Percentiles rank a stretch among this genome's conserved stretches.
phyloP scores from a whole-genome alignment of 208 protist species.

The Leishmania lainsoni region DNA sequence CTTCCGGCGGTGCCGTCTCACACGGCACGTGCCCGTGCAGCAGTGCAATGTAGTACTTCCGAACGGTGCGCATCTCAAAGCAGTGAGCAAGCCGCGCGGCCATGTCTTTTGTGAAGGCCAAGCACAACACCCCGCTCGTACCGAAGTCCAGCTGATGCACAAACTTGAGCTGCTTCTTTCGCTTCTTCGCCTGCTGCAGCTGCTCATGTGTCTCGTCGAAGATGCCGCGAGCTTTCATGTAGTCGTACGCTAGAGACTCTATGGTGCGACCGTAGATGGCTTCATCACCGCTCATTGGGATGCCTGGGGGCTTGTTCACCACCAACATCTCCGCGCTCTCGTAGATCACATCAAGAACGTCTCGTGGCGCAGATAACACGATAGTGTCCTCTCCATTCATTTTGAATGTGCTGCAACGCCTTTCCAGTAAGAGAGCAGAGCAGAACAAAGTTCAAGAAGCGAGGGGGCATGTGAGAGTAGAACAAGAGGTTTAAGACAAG shows the following conservation, averaged over 20 bases:
- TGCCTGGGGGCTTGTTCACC: constrained; percentile 84
- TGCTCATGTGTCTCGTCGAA: constrained; percentile 33
- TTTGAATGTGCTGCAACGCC: not conserved
- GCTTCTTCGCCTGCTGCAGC: constrained; percentile 33
- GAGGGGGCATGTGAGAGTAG: not conserved
- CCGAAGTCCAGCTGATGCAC: constrained; percentile 92
- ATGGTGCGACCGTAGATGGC: constrained; percentile 37
- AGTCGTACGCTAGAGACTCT: constrained; percentile 47
- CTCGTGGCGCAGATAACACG: not conserved
- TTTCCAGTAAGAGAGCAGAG: too few relatives aligned
- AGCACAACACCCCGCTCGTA: constrained; percentile 89
- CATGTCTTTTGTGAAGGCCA: constrained; percentile 85
- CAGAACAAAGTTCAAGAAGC: too few relatives aligned
- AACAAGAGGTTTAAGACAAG: not conserved
- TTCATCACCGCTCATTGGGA: constrained; percentile 82
- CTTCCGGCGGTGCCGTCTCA: not conserved
- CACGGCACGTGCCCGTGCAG: constrained; percentile 65
- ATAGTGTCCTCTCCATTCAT: not conserved
- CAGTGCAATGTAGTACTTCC: constrained; percentile 85
- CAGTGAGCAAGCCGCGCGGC: constrained; percentile 77
- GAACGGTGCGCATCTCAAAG: constrained; percentile 83
- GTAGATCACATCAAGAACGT: constrained; percentile 45
- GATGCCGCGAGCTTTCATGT: constrained; percentile 43
- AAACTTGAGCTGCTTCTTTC: constrained; percentile 80
- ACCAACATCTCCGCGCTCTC: constrained; percentile 78